Percentiles rank a stretch among this genome's conserved stretches.
phyloP scores from a whole-genome alignment of 805 yeast species.

The fission yeast (Schizosaccharomyces pombe) region DNA sequence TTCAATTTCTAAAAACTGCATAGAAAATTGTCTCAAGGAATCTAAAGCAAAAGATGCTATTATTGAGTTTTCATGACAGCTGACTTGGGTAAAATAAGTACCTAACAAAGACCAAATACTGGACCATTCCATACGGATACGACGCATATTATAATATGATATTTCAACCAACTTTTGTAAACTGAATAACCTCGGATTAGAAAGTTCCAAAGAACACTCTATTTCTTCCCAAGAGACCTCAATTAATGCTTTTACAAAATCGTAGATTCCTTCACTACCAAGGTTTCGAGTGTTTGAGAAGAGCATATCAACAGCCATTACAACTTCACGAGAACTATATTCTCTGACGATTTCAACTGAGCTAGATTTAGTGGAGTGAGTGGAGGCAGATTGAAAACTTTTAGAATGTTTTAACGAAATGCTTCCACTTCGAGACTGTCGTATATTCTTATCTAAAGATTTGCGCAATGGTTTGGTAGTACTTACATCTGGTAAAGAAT shows the following conservation, averaged over 20 bases:
- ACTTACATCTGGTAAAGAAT: slow-evolving; percentile 62
- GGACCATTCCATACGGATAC: slow-evolving; percentile 91
- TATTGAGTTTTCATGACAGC: slow-evolving; percentile 56
- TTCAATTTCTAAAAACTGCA: slow-evolving; percentile 78
- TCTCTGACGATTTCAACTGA: not conserved
- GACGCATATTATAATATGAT: slow-evolving; percentile 89
- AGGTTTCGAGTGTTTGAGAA: slow-evolving; percentile 62
- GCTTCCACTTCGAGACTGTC: not conserved
- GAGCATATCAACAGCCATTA: slow-evolving; percentile 46
- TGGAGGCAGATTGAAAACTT: not conserved
- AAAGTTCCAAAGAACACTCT: slow-evolving; percentile 58
- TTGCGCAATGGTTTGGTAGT: slow-evolving; percentile 27
- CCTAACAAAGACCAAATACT: slow-evolving; percentile 89
- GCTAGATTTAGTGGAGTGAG: not conserved
- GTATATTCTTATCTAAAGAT: not conserved
- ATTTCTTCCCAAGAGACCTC: slow-evolving; percentile 79
- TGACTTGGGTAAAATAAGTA: slow-evolving; percentile 46
- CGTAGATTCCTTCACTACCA: slow-evolving; percentile 62
- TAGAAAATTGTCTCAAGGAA: slow-evolving; percentile 74
- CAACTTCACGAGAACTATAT: not conserved
- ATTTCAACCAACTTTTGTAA: slow-evolving; percentile 90
- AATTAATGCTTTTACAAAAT: slow-evolving; percentile 67
- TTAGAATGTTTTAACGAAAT: not conserved
- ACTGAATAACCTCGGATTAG: slow-evolving; percentile 74
- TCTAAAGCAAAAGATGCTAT: slow-evolving; percentile 74